Base-by-base conservation (phyloP, 108 stramenopile genomes). In the Bacterosira constricta region DNA sequence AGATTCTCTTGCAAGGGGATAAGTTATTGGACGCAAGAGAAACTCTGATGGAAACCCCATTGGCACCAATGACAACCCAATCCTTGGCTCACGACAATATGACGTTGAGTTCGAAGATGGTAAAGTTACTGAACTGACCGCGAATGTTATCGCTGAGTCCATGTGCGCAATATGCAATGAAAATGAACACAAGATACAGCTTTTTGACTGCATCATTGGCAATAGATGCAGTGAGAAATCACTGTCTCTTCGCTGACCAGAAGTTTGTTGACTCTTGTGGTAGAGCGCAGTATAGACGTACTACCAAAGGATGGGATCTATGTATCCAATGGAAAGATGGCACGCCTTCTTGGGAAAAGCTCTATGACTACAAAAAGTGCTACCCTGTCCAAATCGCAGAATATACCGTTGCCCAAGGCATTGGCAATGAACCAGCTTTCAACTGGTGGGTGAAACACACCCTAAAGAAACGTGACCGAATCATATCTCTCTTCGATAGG, bases 251-350 rank as follows among this genome's bases (percentile, higher is more conserved):
- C 9, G 2, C 29, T 29, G 51, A 29, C 9, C 29, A 52, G 6
- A 27, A 2, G 51, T 27, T 10, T 2, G 15, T 2, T 27, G 27
- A 30, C 26, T 25, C 2, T 27, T 26, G 3, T 4, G 15, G 21
- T n/a, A 63, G 49, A 36, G 17, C 21, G 27, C 4, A 3, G 51
- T 52, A 26, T 8, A 3, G 26, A 27, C 7, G 27, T 29, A 27
- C 61, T 12, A 82, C 80, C 11, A 52, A 30, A 45, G 75, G 75
- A 7, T 65, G 44, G 81, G 30, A 80, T 65, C 64, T 62, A 26
- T 71, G 21, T 61, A 71, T 32, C 66, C 67, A 71, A 64, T 83
- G 71, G 82, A 66, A 53, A 71, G 82, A 75, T 68, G 71, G 54
- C 0, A 45, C 54, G 0, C 39, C 75, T 3, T 52, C 53, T 21